These are phyloP conservation scores for Boletus rubescentipes DNA, from an alignment of 768 basidiomycete species.

Conservation along the genomic window DNA sequence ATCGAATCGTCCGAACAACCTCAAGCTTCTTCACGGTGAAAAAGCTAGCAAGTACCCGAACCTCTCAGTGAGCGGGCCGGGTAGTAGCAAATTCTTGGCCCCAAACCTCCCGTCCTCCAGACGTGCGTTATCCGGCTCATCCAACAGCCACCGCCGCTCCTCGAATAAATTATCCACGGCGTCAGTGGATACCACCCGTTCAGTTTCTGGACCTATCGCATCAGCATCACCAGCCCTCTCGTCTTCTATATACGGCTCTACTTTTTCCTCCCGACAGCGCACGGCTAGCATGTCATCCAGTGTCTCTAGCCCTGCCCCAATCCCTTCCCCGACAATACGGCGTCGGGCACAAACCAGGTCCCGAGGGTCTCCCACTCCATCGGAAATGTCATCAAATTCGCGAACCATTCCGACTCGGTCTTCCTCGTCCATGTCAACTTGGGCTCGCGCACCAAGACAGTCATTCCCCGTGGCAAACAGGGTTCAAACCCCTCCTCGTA, in stretches of 20 bases:
- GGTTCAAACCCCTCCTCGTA: constrained; percentile 48
- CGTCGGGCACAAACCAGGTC: constrained; percentile 45
- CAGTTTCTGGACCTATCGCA: constrained; percentile 65
- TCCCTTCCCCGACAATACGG: constrained; percentile 33
- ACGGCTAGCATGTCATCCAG: constrained; percentile 62
- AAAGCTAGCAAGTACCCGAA: constrained; percentile 31
- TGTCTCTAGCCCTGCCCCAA: constrained; percentile 34
- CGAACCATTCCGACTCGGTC: constrained; percentile 45
- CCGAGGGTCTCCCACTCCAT: constrained; percentile 59
- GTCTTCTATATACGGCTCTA: constrained; percentile 52
- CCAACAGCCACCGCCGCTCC: constrained; percentile 46
- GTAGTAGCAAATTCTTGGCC: constrained; percentile 42
- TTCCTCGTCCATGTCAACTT: constrained; percentile 54
- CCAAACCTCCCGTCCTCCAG: constrained; percentile 47
- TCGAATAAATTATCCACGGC: constrained; percentile 55
- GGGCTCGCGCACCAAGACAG: constrained; percentile 67
- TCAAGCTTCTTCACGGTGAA: constrained; percentile 16
- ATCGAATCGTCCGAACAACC: constrained; percentile 14
- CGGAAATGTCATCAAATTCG: constrained; percentile 54
- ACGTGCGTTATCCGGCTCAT: constrained; percentile 51
- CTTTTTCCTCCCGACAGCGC: constrained; percentile 82
- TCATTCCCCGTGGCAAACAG: constrained; percentile 51
- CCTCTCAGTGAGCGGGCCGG: constrained; percentile 30
- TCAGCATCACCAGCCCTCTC: constrained; percentile 35
- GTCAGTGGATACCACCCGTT: constrained; percentile 50